phyloP scores from a whole-genome alignment of 2,329 filamentous ascomycete genomes.

The Monosporascus sp. region DNA sequence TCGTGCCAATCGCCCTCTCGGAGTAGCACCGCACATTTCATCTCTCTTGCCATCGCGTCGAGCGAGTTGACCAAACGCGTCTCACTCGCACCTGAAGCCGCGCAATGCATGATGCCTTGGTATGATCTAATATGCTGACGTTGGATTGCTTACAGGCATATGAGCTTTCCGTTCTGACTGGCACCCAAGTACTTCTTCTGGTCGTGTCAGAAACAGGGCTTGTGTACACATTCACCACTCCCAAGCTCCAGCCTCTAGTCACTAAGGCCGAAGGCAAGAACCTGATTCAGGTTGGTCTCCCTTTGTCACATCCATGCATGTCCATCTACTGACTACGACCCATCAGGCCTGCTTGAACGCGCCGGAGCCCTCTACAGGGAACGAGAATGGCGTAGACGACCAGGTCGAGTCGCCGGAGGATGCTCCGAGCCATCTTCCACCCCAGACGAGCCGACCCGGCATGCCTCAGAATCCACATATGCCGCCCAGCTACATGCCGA shows the following conservation, averaged over 20 bases:
- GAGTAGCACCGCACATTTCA: too few species aligned
- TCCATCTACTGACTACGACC: conserved; percentile 26
- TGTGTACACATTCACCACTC: conserved; percentile 97
- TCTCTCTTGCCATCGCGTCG: too few species aligned
- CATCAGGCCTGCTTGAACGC: conserved; percentile 89
- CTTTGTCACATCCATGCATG: conserved; percentile 2
- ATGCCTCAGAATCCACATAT: conserved; percentile 62
- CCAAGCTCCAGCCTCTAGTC: conserved; percentile 94
- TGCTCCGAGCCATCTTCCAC: conserved; percentile 68
- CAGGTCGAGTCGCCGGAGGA: conserved; percentile 91
- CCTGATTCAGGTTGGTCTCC: conserved; percentile 76
- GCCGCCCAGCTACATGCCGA: conserved; percentile 57
- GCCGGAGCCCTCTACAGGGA: conserved; percentile 77
- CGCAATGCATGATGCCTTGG: background rate
- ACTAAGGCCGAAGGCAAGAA: conserved; percentile 99
- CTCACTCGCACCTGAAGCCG: conserved; percentile 3
- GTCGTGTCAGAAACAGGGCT: conserved; percentile 96
- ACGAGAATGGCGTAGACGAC: conserved; percentile 76
- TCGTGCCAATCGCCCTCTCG: conserved; percentile 13
- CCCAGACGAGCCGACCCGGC: conserved; percentile 56
- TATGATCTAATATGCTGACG: conserved; percentile 10
- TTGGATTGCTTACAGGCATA: conserved; percentile 63
- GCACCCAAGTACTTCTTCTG: conserved; percentile 92
- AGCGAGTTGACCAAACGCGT: too few species aligned
- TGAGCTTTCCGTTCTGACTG: conserved; percentile 93